phyloP scores from a whole-genome alignment of 331 rosid species.

The Saraca asoca region DNA sequence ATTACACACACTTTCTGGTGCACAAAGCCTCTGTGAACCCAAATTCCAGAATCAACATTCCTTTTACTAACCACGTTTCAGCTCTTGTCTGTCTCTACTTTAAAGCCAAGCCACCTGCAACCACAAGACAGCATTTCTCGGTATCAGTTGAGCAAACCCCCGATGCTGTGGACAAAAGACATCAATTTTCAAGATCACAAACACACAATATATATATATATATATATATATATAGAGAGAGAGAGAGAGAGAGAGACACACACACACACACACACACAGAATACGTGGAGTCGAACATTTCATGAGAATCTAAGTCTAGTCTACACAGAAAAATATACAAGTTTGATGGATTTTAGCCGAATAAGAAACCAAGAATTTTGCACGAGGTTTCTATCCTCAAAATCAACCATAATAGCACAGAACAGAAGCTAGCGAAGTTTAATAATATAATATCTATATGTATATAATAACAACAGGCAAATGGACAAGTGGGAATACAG shows the following conservation, averaged over 20 bases:
- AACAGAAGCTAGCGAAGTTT: background rate
- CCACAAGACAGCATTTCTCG: conserved; percentile 41
- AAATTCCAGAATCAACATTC: conserved; percentile 51
- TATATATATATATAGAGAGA: too few relatives aligned
- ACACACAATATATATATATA: conserved; percentile 9
- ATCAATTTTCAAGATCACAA: conserved; percentile 38
- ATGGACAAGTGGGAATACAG: conserved; percentile 23
- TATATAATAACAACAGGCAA: background rate
- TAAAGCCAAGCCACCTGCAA: conserved; percentile 53
- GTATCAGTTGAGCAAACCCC: conserved; percentile 42
- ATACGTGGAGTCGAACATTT: background rate
- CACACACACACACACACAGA: too few relatives aligned
- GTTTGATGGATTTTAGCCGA: conserved; percentile 25
- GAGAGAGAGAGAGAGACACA: too few relatives aligned
- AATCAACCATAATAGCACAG: conserved; percentile 3
- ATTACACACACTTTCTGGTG: conserved; percentile 36
- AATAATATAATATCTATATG: background rate
- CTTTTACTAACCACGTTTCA: conserved; percentile 37
- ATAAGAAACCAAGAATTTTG: conserved; percentile 16
- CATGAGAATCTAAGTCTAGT: conserved; percentile 25
- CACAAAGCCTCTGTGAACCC: conserved; percentile 40
- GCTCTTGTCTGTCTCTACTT: conserved; percentile 32
- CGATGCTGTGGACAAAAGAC: conserved; percentile 46
- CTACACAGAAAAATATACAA: conserved; percentile 34
- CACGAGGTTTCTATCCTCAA: conserved; percentile 27